Percentiles rank a stretch among this genome's conserved stretches.
phyloP scores from a whole-genome alignment of 1,284 basidiomycete species.

The Boletellus deceptivus region DNA sequence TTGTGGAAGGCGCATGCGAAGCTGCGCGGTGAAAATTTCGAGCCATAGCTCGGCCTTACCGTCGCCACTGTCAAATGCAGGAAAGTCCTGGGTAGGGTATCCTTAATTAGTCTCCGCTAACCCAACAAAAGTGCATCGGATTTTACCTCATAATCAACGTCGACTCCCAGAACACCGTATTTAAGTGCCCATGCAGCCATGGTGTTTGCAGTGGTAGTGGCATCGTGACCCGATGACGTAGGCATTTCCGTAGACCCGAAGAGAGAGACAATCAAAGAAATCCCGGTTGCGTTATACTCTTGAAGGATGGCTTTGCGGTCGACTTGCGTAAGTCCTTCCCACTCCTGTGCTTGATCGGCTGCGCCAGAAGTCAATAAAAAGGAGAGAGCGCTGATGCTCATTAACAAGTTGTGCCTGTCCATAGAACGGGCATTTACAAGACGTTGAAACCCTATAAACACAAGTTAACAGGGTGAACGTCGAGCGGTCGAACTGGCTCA shows the following conservation, averaged over 20 bases:
- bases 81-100: constrained; percentile 41
- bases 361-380: constrained; percentile 52
- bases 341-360: constrained; percentile 47
- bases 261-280: constrained; percentile 53
- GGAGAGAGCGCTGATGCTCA: constrained; percentile 40
- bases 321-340: constrained; percentile 39
- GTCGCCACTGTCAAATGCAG: constrained; percentile 42
- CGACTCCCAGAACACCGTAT: constrained; percentile 53
- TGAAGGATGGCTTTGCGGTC: constrained; percentile 36
- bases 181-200: constrained; percentile 51
- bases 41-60: constrained; percentile 44
- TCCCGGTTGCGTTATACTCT: constrained; percentile 54
- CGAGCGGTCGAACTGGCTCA: constrained; percentile 19
- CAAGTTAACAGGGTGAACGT: not conserved
- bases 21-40: constrained; percentile 41
- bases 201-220: constrained; percentile 42
- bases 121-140: not conserved
- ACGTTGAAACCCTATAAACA: constrained; percentile 39
- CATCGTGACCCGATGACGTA: constrained; percentile 42
- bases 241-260: constrained; percentile 51
- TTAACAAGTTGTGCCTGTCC: not conserved
- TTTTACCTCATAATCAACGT: constrained; percentile 54
- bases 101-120: not conserved
- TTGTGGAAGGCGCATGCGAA: constrained; percentile 37
- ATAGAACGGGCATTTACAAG: constrained; percentile 30